These are phyloP conservation scores for Cystobasidium ongulense DNA, from an alignment of 768 basidiomycete species.

Conservation along the genomic window DNA sequence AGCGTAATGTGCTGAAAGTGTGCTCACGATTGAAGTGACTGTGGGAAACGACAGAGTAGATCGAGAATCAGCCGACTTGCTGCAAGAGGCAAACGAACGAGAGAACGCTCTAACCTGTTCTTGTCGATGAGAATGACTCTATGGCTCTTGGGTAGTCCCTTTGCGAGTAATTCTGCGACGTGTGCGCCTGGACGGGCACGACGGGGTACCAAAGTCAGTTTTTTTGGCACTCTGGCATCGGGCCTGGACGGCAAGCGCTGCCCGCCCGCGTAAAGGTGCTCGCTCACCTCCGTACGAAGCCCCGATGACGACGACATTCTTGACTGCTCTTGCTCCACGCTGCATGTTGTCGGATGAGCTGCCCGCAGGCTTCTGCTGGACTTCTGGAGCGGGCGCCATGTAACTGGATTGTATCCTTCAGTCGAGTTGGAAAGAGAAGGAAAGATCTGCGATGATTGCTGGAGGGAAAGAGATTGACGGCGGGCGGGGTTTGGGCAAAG, in stretches of 20 bases:
- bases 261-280: background rate
- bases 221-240: background rate
- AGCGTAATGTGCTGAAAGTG: background rate
- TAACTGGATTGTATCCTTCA: background rate
- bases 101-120: slow-evolving; percentile 32
- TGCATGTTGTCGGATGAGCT: background rate
- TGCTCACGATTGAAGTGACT: slow-evolving; percentile 40
- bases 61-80: background rate
- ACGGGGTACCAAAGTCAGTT: background rate
- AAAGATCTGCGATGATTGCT: background rate
- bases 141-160: slow-evolving; percentile 32
- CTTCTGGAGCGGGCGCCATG: background rate
- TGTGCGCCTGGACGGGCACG: slow-evolving; percentile 33
- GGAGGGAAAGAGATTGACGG: background rate
- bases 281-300: slow-evolving; percentile 36
- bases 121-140: slow-evolving; percentile 41
- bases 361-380: slow-evolving; percentile 9
- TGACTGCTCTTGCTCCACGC: slow-evolving; percentile 22
- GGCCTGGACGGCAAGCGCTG: background rate
- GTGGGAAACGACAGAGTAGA: background rate
- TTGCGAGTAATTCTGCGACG: slow-evolving; percentile 37
- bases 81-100: background rate
- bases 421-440: background rate
- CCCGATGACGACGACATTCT: slow-evolving; percentile 41
- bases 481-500: no score